phyloP scores from a whole-genome alignment of 371 early-diverging fungal species.

The Mucor velutinosus region DNA sequence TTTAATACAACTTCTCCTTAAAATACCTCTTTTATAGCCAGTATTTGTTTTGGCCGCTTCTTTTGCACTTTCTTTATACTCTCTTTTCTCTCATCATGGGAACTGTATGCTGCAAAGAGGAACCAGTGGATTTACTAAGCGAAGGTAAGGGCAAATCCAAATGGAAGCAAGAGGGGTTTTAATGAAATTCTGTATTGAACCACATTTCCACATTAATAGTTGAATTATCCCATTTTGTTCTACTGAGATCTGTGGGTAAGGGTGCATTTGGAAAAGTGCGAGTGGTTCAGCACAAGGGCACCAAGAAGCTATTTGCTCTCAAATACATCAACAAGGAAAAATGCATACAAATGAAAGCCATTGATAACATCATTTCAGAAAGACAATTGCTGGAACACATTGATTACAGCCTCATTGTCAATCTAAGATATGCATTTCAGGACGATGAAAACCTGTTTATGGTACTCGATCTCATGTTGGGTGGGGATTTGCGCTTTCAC shows the following conservation, averaged over 20 bases:
- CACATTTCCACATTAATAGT: conserved; percentile 12
- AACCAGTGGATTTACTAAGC: conserved; percentile 36
- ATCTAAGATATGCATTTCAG: conserved; percentile 81
- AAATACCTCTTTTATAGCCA: neutral
- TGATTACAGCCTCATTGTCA: conserved; percentile 60
- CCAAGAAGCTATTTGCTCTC: conserved; percentile 57
- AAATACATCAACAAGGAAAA: conserved; percentile 66
- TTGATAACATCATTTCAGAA: conserved; percentile 61
- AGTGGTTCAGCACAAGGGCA: conserved; percentile 84
- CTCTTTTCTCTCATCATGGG: conserved; percentile 32
- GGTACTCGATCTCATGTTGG: conserved; percentile 82
- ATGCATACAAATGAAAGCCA: conserved; percentile 60
- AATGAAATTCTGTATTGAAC: neutral
- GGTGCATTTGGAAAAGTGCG: conserved; percentile 84
- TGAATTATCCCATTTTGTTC: conserved; percentile 66
- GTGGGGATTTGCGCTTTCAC: conserved; percentile 89
- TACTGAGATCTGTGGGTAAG: conserved; percentile 71
- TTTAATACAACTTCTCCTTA: neutral
- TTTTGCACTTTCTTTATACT: neutral
- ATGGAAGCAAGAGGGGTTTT: neutral
- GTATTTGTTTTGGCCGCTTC: neutral
- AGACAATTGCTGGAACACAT: conserved; percentile 56
- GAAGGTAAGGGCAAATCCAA: conserved; percentile 34
- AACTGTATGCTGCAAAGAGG: conserved; percentile 44
- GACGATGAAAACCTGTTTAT: conserved; percentile 82